Evolutionary conservation across 495 filamentous ascomycete genomes (phyloP), one percentile per base, ranked within the genome.

Genomic region (Xylaria castorea): DNA sequence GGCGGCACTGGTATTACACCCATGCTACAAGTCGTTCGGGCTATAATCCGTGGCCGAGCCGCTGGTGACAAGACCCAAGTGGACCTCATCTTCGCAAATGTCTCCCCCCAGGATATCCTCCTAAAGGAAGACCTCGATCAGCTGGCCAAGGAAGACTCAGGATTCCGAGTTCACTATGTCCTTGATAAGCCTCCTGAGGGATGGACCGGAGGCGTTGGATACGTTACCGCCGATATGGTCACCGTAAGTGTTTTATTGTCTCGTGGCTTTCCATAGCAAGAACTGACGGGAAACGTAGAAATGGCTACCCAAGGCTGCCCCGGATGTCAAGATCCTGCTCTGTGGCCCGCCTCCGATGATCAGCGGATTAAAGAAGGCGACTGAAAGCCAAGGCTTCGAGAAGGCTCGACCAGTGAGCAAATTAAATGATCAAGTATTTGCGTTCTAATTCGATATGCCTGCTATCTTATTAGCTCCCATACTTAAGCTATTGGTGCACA

Each of bases 261-360:
- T 50, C 46, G 14, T 9, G 0, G 22, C 61, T 64, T 62, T 30
- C 5, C 30, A 32, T 61, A 30, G 66, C 92, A 91, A 66, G 71
- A 38, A 53, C 68, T 76, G 62, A 71, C 20, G 22, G 2, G 2
- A 22, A 22, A 66, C 22, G 32, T 68, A 68, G 85, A 91, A 93
- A 87, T 90, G 87, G 78, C 87, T 97, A 71, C 94, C 96, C 53
- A 89, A 93, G 76, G 92, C 96, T 9, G 93, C 93, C 70, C 81
- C 82, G 27, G 95, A 98, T 79, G 90, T 97, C 84, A 98, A 98
- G 89, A 87, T 99, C 70, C 87, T 99, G n/a, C 87, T 99, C 63
- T 99, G 96, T 80, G 96, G 96, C 34, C 96, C 96, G 11, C 96
- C 96, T 30, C 95, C 95, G 38, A 99, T 99, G 96, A 88, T 99